A percentile compares a stretch with the other conserved stretches of the same genome.
phyloP scores from a whole-genome alignment of 768 basidiomycete species.

The Megacollybia marginata region DNA sequence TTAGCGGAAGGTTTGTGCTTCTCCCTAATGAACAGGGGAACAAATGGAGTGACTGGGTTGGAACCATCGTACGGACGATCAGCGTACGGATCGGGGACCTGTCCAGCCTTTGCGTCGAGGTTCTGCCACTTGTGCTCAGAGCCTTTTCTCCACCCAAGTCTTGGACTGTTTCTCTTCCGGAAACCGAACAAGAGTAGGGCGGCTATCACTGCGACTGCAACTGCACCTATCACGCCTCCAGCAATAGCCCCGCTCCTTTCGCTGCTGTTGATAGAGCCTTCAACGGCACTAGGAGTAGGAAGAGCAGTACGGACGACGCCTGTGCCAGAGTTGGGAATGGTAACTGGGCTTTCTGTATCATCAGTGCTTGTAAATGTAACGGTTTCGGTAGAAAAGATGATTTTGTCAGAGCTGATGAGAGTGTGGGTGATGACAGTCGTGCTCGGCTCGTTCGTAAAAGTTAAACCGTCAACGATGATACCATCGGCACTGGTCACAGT shows the following conservation, averaged over 20 bases:
- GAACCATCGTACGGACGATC: background rate
- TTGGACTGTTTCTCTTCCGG: background rate
- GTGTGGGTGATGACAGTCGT: no score
- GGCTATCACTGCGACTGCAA: constrained; percentile 1
- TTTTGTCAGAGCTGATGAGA: no score
- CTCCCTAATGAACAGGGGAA: background rate
- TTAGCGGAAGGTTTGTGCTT: background rate
- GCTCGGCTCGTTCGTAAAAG: no score
- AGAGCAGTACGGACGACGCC: background rate
- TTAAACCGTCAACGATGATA: no score
- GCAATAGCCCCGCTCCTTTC: constrained; percentile 1
- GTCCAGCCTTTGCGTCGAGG: background rate
- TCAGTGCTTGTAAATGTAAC: no score
- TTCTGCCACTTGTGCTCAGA: background rate
- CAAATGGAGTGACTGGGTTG: background rate
- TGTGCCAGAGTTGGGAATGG: no score
- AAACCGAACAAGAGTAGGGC: background rate
- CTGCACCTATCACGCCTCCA: constrained; percentile 3
- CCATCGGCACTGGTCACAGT: no score
- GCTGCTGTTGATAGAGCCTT: background rate
- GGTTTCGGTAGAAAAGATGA: no score
- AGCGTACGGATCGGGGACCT: background rate
- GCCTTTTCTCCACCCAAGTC: background rate
- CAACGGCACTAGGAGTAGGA: background rate
- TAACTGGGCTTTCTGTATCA: no score